Evolutionary conservation across 139 green algal genomes (phyloP).

Genomic region (Diplosphaera chodatii): DNA sequence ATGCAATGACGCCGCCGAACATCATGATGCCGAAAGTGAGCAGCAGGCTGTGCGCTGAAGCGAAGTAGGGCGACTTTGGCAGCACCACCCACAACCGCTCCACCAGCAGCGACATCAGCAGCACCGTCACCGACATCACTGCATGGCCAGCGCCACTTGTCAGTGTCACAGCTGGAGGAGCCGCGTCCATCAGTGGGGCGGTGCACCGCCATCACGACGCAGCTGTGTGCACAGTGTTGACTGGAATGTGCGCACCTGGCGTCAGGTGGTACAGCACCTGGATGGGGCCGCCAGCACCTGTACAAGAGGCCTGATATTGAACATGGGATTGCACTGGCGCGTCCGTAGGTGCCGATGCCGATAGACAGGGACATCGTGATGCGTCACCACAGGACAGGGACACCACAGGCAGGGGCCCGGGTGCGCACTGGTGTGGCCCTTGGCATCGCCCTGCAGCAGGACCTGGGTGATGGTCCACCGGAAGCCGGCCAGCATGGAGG

Average conservation of each 20-base stretch:
- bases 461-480: conserved; percentile 90
- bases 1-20: conserved; percentile 63
- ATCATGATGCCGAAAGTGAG: conserved; percentile 48
- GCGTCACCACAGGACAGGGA: too few relatives aligned
- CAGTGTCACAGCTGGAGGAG: too few relatives aligned
- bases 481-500: conserved; percentile 66
- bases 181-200: too few relatives aligned
- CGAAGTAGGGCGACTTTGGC: conserved; percentile 69
- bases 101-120: conserved; percentile 49
- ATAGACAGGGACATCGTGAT: too few relatives aligned
- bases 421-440: not conserved
- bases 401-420: too few relatives aligned
- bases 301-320: too few relatives aligned
- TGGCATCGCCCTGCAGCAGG: conserved; percentile 53
- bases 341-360: too few relatives aligned
- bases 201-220: too few relatives aligned
- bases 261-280: conserved; percentile 45
- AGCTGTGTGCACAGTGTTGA: too few relatives aligned
- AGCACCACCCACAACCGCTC: conserved; percentile 68
- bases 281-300: conserved; percentile 16
- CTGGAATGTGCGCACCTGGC: conserved; percentile 11
- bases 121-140: conserved; percentile 70
- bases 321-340: too few relatives aligned
- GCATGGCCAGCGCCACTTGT: too few relatives aligned
- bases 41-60: conserved; percentile 11